Evolutionary conservation across 495 filamentous ascomycete genomes (phyloP), one percentile per base, ranked within the genome.

Genomic region (Aspergillus steynii): DNA sequence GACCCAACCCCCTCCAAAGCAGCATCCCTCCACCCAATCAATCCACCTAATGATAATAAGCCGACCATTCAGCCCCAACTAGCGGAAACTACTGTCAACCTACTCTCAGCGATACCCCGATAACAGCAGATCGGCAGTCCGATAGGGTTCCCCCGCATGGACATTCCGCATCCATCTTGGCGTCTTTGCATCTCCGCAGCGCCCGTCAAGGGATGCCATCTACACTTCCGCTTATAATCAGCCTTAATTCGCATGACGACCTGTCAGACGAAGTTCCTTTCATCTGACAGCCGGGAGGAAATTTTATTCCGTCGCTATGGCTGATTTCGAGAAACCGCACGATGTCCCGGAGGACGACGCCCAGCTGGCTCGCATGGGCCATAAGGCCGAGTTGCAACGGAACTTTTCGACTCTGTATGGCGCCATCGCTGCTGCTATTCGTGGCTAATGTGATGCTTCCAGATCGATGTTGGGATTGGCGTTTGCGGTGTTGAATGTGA

Each of bases 381-480:
- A 88, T 69, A 83, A 80, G 71, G 71, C 80, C 25, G 85, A 88
- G 61, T 68, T 87, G 54, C 81, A 85, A 32, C 78, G 85, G 51
- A 82, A 82, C n/a, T 78, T 73, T 60, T 77, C 75, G 2, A 78
- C 74, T 31, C 67, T 78, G 66, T 74, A 58, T 32, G 71, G 55
- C 5, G 31, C 31, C 9, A 7, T 34, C 31, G 9, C 20, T 20
- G 20, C 20, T 20, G 20, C 20, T 20, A 20, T 20, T 20, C 20
- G 20, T 20, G 20, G 20, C 20, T 20, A 20, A 60, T 46, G 42
- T 42, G 12, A 58, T 20, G 25, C 10, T 0, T 4, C 8, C 26
- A 75, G 74, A 63, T 70, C 74, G 5, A 81, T 81, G 78, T 65
- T 81, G 26, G 78, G 78, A 27, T 64, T 81, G 56, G 78, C 78